These are phyloP conservation scores for Pholiota conissans DNA, from an alignment of 768 basidiomycete species.

Conservation along the genomic window DNA sequence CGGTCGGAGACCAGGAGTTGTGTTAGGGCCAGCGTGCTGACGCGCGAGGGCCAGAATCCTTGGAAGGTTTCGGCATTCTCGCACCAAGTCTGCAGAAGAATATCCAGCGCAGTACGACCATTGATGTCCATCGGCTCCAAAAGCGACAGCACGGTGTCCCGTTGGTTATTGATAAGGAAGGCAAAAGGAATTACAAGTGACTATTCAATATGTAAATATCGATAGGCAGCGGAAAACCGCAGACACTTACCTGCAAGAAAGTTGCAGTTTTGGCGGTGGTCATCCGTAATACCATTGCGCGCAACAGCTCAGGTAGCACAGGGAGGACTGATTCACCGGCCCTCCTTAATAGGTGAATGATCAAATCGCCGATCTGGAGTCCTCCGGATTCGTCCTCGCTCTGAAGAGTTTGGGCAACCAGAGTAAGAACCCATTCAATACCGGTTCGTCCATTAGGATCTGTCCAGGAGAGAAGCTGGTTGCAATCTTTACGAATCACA, in stretches of 20 bases:
- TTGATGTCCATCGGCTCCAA: constrained; percentile 67
- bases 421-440: constrained; percentile 67
- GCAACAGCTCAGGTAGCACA: constrained; percentile 83
- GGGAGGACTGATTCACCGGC: constrained; percentile 80
- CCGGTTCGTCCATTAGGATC: constrained; percentile 70
- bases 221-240: neutral
- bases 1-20: constrained; percentile 69
- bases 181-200: constrained; percentile 92
- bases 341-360: constrained; percentile 87
- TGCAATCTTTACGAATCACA: constrained; percentile 84
- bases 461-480: constrained; percentile 78
- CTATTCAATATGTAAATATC: constrained; percentile 34
- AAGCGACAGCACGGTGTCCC: constrained; percentile 74
- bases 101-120: constrained; percentile 71
- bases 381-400: constrained; percentile 90
- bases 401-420: constrained; percentile 78
- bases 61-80: constrained; percentile 95
- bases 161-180: constrained; percentile 87
- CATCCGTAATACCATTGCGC: constrained; percentile 83
- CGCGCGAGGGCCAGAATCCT: constrained; percentile 89
- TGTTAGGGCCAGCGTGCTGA: constrained; percentile 81
- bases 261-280: constrained; percentile 84
- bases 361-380: constrained; percentile 90
- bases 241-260: constrained; percentile 71
- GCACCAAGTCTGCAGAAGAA: constrained; percentile 91